Evolutionary conservation across 441 rosid species (phyloP).

Genomic region (Isatis lusitanica): DNA sequence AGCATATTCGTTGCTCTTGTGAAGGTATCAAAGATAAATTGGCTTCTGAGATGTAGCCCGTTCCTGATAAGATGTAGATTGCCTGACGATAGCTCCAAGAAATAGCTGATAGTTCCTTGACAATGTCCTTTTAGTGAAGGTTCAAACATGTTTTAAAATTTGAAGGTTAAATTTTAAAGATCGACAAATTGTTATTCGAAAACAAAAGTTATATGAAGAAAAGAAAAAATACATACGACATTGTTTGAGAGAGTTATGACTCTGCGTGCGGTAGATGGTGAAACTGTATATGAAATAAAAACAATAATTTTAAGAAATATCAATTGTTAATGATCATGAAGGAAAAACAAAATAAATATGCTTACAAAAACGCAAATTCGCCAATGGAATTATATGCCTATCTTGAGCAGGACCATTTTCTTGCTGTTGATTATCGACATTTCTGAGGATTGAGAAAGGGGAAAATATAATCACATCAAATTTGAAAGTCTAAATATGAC

Average conservation of each 20-base stretch:
- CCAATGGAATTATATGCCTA: not conserved
- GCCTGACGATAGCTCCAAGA: not conserved
- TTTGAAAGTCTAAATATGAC: not conserved
- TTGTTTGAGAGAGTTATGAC: not conserved
- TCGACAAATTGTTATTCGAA: not conserved
- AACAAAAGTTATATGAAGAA: not conserved
- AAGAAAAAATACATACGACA: not conserved
- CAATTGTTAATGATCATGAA: not conserved
- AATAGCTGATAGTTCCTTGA: not conserved
- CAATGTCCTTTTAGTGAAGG: not conserved
- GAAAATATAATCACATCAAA: not conserved
- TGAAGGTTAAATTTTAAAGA: not conserved
- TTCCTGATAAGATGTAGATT: not conserved
- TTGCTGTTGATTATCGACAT: not conserved
- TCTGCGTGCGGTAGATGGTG: not conserved
- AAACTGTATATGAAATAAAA: not conserved
- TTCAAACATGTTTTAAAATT: not conserved
- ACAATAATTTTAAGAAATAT: not conserved
- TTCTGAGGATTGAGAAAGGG: not conserved
- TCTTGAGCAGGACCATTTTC: not conserved
- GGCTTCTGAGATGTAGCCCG: not conserved
- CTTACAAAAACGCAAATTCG: not conserved
- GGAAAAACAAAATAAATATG: not conserved
- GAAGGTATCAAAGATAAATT: not conserved
- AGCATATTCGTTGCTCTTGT: not conserved